Conservation (phyloP, 768 basidiomycete genomes). For the Pisolithus microcarpus region DNA sequence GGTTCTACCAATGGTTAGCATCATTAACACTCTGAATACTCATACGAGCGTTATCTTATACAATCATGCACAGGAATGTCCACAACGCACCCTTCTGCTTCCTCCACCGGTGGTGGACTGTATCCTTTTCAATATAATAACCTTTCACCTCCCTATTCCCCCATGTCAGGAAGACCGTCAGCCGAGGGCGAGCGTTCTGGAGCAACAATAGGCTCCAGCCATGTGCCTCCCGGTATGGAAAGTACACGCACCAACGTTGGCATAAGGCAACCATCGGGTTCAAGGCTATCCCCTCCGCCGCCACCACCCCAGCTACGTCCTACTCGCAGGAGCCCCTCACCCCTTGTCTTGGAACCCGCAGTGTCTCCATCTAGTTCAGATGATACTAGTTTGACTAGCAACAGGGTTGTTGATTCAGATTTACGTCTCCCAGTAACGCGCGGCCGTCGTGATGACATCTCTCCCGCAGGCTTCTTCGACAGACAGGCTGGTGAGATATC, state of each 20-base stretch:
- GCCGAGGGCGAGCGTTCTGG: constrained; percentile 13
- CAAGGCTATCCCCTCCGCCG: constrained; percentile 8
- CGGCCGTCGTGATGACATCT: background rate
- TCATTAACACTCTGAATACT: constrained; percentile 6
- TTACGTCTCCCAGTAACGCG: background rate
- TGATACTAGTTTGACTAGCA: constrained; percentile 10
- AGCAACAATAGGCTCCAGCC: constrained; percentile 1
- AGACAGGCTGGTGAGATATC: background rate
- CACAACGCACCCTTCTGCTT: constrained; percentile 6
- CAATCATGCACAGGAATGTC: constrained; percentile 4
- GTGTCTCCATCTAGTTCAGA: constrained; percentile 8
- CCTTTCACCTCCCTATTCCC: constrained; percentile 20
- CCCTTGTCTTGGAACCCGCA: constrained; percentile 17
- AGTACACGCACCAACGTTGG: constrained; percentile 9
- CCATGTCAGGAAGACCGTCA: constrained; percentile 8
- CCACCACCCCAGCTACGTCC: constrained; percentile 5
- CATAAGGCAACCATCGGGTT: constrained; percentile 12
- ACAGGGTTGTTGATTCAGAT: constrained; percentile 6
- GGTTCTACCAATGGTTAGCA: constrained; percentile 17
- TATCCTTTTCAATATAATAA: constrained; percentile 18
- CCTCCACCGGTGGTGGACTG: constrained; percentile 8
- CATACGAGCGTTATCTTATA: constrained; percentile 5
- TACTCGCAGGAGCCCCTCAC: constrained; percentile 20
- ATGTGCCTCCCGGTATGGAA: constrained; percentile 13
- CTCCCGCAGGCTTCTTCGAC: background rate